phyloP scores from a whole-genome alignment of 345 rosid genomes.

The Gossypium ekmanianum region DNA sequence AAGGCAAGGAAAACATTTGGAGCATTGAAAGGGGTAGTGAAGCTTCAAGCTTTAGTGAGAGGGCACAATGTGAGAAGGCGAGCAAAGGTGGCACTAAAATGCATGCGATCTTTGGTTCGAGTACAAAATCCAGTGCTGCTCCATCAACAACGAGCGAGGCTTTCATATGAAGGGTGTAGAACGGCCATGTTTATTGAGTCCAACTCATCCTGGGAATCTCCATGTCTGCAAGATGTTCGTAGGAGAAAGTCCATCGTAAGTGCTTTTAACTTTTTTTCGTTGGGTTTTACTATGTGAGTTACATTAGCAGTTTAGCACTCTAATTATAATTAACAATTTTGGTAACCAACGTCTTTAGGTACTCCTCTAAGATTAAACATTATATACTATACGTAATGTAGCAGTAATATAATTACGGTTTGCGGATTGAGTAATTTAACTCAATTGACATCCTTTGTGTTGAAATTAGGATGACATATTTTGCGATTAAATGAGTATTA shows the following conservation, averaged over 20 bases:
- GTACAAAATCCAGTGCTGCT: constrained; percentile 64
- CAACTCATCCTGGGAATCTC: constrained; percentile 44
- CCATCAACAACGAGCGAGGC: constrained; percentile 46
- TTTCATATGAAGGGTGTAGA: constrained; percentile 41
- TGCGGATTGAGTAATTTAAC: no score
- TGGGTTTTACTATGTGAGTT: no score
- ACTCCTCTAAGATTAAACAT: no score
- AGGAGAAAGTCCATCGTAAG: constrained; percentile 45
- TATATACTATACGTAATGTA: no score
- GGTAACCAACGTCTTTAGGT: no score
- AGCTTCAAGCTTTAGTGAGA: constrained; percentile 86
- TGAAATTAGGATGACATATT: no score
- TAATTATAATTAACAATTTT: no score
- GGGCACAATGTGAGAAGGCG: constrained; percentile 78
- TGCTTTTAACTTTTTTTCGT: no score
- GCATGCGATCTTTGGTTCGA: constrained; percentile 74
- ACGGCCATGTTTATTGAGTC: constrained; percentile 48
- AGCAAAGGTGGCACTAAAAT: constrained; percentile 62
- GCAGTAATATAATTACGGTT: no score
- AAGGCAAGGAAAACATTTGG: constrained; percentile 80
- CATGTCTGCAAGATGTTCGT: constrained; percentile 59
- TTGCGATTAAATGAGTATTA: no score
- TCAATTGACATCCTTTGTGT: no score
- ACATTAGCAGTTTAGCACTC: no score
- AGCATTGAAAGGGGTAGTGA: constrained; percentile 81